Evolutionary conservation across 2,329 filamentous ascomycete genomes (phyloP).

Genomic region (Diaporthe citri): DNA sequence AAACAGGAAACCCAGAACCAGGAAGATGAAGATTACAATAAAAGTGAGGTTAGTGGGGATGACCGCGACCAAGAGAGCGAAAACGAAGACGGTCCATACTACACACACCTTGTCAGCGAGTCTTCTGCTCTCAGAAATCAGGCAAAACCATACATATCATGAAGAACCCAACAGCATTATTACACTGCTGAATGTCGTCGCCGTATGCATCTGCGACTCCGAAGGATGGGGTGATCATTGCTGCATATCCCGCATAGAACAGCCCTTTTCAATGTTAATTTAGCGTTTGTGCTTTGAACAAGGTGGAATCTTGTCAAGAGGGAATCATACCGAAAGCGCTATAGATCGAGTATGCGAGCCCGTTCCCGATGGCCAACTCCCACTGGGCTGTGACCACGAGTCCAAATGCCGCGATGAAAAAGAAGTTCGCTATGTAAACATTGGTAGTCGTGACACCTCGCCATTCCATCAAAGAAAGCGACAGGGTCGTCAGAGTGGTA

Average conservation of each 20-base stretch:
- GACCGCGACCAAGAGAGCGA: constrained; percentile 42
- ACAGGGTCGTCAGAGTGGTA: constrained; percentile 66
- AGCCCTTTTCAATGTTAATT: no score
- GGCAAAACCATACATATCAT: no score
- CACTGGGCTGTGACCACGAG: constrained; percentile 68
- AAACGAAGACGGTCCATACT: constrained; percentile 46
- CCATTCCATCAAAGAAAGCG: constrained; percentile 67
- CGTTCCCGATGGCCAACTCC: constrained; percentile 66
- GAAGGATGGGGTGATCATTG: constrained; percentile 45
- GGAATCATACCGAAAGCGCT: constrained; percentile 62
- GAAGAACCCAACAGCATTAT: constrained; percentile 47
- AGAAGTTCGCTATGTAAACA: constrained; percentile 67
- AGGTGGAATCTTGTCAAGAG: no score
- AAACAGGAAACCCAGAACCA: constrained; percentile 43
- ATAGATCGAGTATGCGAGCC: constrained; percentile 65
- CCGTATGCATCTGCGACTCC: constrained; percentile 45
- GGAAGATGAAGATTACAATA: constrained; percentile 44
- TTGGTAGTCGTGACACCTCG: constrained; percentile 63
- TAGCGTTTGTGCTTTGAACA: neutral
- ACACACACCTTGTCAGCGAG: neutral
- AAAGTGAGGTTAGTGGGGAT: constrained; percentile 45
- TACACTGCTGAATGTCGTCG: constrained; percentile 43
- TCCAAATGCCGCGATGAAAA: constrained; percentile 62
- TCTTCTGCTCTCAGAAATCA: no score
- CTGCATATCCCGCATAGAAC: constrained; percentile 44